Evolutionary conservation across 2,329 filamentous ascomycete species (phyloP), one percentile per base, ranked within the genome.

Genomic region (Ophiostoma ulmi): DNA sequence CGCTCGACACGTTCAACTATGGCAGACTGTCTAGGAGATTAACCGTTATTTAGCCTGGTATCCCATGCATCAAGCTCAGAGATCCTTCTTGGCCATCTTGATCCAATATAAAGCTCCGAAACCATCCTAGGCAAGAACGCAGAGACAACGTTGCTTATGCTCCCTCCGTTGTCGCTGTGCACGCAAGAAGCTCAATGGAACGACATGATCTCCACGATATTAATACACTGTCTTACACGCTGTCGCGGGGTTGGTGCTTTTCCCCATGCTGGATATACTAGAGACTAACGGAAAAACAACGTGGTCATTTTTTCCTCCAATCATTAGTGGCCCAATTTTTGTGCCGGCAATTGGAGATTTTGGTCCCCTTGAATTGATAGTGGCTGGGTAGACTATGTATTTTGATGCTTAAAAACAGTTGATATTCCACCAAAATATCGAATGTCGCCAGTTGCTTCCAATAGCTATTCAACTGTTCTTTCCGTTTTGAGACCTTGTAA

Each of bases 281-380:
- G n/a, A 58, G 11, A 36, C 11, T 35, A 26, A 63, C 58, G 58
- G 58, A 35, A 63, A 63, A 63, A 63, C 58, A 63, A 35, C 14
- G 61, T 17, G 14, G 20, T 22, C 44, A 44, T 67, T 63, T 70
- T 72, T 72, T 70, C 71, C 71, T 63, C 71, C 71, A 72, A 72
- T 72, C n/a, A 69, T 26, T 58, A 26, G n/a, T 10, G 11, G 52
- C 22, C 52, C 58, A 14, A 63, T 35, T 35, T 31, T 6, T 55
- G 38, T 39, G 35, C 6, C 22, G 52, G 52, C n/a, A 58, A 63
- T 63, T 63, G 58, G 58, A 31, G 44, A 48, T n/a, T 20, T 20
- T 48, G 6, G 17, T 8, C 8, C 5, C 5, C 4, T 14, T 48
- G 44, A 48, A 48, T 20, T 48, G 44, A 7, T 20, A 2, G 17